Base-by-base conservation (phyloP, 768 basidiomycete genomes). In the Lactarius sanguifluus region DNA sequence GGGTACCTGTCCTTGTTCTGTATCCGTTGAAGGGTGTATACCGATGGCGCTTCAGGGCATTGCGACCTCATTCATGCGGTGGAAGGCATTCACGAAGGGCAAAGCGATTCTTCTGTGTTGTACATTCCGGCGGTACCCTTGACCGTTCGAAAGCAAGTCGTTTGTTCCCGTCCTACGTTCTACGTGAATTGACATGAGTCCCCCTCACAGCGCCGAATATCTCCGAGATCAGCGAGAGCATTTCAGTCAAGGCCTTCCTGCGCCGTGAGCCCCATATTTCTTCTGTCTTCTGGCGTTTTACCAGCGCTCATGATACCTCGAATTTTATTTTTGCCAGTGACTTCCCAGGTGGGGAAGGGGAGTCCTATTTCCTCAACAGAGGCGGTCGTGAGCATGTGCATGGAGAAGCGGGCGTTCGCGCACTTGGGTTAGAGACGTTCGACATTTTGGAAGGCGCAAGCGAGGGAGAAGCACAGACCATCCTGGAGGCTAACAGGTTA, bases 91-190 rank as follows among this genome's bases (percentile, higher is more conserved):
- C 86, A 89, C 72, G 80, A 75, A 0, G 87, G 88, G 4, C 73
- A 73, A 1, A 78, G 72, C 50, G 86, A 86, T 69, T 88, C 86
- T 30, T 83, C 85, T 64, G 90, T 91, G 56, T 89, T 92, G 85
- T 92, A 92, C 68, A 92, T 92, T 59, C 86, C 87, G 1, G 85
- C 90, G 7, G 85, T 88, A 12, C 90, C 89, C 0, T 77, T 83
- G 62, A 91, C 88, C 2, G 82, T 83, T 1, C 77, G 79, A 69
- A 90, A 69, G 69, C 25, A n/a, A 55, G 67, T 28, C 50, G 25
- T 62, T 54, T 30, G 34, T 34, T 36, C 52, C 23, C n/a, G 0
- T 9, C 47, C 12, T 50, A 23, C 7, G 3, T 25, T 69, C 12
- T 13, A 23, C 47, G 12, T 16, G 7, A 32, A 18, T 23, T 55